These are phyloP conservation scores for Aureobasidium sp. DNA, from an alignment of 2,329 filamentous ascomycete species.

Conservation along the genomic window DNA sequence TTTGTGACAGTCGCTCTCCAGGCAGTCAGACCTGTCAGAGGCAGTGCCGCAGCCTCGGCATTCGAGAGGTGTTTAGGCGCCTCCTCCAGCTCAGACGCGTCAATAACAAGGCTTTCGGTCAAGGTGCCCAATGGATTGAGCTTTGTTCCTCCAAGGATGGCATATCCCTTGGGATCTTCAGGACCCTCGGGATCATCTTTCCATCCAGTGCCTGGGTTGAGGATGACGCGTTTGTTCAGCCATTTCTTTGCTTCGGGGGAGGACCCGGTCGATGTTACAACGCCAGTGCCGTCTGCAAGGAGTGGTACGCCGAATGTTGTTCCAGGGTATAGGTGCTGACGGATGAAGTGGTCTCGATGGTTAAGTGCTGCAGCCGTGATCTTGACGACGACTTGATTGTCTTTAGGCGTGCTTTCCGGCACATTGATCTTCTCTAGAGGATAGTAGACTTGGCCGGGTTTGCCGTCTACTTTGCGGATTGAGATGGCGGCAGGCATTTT, in stretches of 20 bases:
- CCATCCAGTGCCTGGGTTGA: slow-evolving; percentile 78
- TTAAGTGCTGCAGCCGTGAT: slow-evolving; percentile 79
- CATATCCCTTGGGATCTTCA: slow-evolving; percentile 54
- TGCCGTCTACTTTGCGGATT: slow-evolving; percentile 66
- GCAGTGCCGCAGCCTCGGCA: slow-evolving; percentile 74
- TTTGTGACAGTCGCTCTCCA: slow-evolving; percentile 85
- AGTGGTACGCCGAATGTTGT: slow-evolving; percentile 73
- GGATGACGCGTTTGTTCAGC: slow-evolving; percentile 63
- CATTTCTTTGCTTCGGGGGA: slow-evolving; percentile 47
- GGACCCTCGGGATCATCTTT: slow-evolving; percentile 63
- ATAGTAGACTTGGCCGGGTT: slow-evolving; percentile 84
- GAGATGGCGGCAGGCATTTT: slow-evolving; percentile 51
- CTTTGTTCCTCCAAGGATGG: slow-evolving; percentile 63
- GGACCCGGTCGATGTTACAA: slow-evolving; percentile 59
- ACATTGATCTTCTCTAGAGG: slow-evolving; percentile 51
- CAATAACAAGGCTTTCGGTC: slow-evolving; percentile 64
- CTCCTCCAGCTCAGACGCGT: slow-evolving; percentile 65
- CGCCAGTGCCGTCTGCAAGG: slow-evolving; percentile 74
- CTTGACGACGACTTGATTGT: slow-evolving; percentile 62
- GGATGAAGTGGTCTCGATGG: slow-evolving; percentile 91
- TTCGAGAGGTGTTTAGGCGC: slow-evolving; percentile 65
- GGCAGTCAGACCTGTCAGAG: slow-evolving; percentile 76
- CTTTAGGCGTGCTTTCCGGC: slow-evolving; percentile 53
- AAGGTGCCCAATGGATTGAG: slow-evolving; percentile 61
- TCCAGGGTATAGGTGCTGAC: slow-evolving; percentile 83